Conservation (phyloP, 1,284 basidiomycete species). For the Sanghuangporus weigelae region DNA sequence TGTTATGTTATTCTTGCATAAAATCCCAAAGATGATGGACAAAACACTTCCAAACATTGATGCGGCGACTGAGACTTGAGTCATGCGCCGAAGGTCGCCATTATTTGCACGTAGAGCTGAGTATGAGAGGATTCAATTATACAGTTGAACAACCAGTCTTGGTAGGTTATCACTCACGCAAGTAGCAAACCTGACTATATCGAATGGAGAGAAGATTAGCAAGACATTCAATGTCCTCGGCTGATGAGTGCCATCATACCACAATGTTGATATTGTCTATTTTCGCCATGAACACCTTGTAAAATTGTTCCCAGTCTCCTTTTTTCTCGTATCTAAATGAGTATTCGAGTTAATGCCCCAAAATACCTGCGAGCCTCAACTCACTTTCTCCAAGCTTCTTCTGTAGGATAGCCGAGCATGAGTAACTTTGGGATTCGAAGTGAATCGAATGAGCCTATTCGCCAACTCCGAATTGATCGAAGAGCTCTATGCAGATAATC, state of each 20-base stretch:
- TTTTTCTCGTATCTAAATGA: slow-evolving; percentile 1
- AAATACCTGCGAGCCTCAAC: neutral
- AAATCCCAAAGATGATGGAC: slow-evolving; percentile 12
- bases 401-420: slow-evolving; percentile 10
- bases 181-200: slow-evolving; percentile 12
- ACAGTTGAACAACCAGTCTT: too few species aligned
- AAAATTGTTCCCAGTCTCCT: slow-evolving; percentile 4
- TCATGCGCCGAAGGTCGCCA: slow-evolving; percentile 11
- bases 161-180: neutral
- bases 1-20: slow-evolving; percentile 12
- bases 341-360: neutral
- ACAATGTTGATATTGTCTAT: slow-evolving; percentile 15
- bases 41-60: slow-evolving; percentile 12
- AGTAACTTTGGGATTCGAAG: slow-evolving; percentile 10
- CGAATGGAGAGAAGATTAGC: neutral
- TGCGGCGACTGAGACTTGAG: slow-evolving; percentile 3
- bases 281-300: slow-evolving; percentile 11
- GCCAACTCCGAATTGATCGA: neutral
- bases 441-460: neutral
- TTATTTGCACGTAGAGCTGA: neutral
- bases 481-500: neutral
- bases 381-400: slow-evolving; percentile 5
- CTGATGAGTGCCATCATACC: neutral
- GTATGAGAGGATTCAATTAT: too few species aligned
- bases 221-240: too few species aligned